These are phyloP conservation scores for Hanseniaspora lachancei DNA, from an alignment of 805 yeast species.

Conservation along the genomic window DNA sequence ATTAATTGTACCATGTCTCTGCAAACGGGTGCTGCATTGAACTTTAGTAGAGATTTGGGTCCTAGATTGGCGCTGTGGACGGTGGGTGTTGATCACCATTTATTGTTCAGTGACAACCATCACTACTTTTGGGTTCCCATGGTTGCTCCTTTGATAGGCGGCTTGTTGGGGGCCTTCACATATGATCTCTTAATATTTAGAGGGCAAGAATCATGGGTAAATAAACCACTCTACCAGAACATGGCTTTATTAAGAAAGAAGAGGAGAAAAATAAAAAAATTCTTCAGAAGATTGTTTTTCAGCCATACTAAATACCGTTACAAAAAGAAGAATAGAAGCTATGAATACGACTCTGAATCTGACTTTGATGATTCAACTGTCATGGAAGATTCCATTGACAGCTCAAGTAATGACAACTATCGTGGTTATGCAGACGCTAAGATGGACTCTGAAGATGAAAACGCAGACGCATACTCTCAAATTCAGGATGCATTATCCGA, in stretches of 20 bases:
- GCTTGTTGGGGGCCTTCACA: constrained; percentile 35
- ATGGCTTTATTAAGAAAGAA: constrained; percentile 16
- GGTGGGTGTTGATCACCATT: constrained; percentile 35
- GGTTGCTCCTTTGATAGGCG: constrained; percentile 37
- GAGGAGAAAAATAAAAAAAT: not conserved
- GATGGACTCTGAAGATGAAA: not conserved
- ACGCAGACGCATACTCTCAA: not conserved
- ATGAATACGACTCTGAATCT: not conserved
- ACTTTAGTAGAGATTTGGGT: constrained; percentile 43
- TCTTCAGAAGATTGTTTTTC: not conserved
- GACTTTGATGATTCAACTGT: not conserved
- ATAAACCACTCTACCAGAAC: constrained; percentile 29
- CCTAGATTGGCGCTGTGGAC: constrained; percentile 39
- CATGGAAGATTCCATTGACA: not conserved
- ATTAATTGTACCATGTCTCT: constrained; percentile 37
- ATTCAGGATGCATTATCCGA: not conserved
- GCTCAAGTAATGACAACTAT: not conserved
- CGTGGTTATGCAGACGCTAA: not conserved
- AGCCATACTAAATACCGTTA: not conserved
- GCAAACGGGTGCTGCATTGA: constrained; percentile 44
- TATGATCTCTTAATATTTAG: constrained; percentile 40
- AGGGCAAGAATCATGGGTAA: constrained; percentile 41
- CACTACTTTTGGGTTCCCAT: constrained; percentile 44
- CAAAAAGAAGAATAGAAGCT: not conserved
- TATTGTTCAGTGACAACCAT: constrained; percentile 30